Conservation (phyloP, 192 early-diverging fungal genomes). For the Backusella psychrophila region DNA sequence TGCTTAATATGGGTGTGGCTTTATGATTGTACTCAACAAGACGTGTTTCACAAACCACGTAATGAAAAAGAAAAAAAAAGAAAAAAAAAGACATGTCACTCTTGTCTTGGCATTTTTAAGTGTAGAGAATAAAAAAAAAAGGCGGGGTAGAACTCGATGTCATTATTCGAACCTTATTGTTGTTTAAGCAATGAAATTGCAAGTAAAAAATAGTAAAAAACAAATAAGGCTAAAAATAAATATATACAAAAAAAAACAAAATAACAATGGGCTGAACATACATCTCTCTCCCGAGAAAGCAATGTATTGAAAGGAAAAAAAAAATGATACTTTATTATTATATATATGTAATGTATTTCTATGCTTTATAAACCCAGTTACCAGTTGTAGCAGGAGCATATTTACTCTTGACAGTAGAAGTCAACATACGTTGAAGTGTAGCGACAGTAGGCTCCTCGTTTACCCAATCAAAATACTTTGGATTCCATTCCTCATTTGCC, state of each 20-base stretch:
- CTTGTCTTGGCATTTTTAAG: neutral
- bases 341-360: neutral
- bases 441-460: conserved; percentile 18
- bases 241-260: too few relatives aligned
- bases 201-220: neutral
- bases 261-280: too few relatives aligned
- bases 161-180: neutral
- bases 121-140: neutral
- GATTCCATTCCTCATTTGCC: conserved; percentile 31
- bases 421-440: conserved; percentile 31
- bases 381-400: conserved; percentile 23
- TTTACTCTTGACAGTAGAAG: conserved; percentile 23
- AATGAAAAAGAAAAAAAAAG: neutral
- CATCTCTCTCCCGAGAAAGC: too few relatives aligned
- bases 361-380: conserved; percentile 27
- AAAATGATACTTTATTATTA: neutral
- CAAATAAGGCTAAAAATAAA: neutral
- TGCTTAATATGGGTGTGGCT: neutral
- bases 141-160: neutral
- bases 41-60: neutral
- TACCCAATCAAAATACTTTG: conserved; percentile 30
- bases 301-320: neutral
- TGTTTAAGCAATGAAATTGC: neutral
- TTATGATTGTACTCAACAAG: neutral
- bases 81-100: neutral